A percentile compares a stretch with the other conserved stretches of the same genome.
Conservation (phyloP, 2,329 filamentous ascomycete genomes). For the Cercospora citrullina region DNA sequence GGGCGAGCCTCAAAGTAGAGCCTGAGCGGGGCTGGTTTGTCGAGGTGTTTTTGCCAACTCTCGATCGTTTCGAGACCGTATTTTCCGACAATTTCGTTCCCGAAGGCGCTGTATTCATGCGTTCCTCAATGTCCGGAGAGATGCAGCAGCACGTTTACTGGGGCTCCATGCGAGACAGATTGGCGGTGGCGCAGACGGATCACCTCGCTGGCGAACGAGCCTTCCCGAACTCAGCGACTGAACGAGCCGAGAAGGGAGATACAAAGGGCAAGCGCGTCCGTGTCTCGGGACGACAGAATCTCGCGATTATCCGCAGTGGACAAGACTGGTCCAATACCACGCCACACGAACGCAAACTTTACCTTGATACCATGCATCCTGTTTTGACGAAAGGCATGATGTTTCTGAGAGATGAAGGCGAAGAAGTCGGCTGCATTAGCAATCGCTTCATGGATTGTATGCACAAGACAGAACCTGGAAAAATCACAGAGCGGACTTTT, state of each 20-base stretch:
- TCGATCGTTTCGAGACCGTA: slow-evolving; percentile 49
- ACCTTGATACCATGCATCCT: slow-evolving; percentile 50
- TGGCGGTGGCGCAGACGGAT: slow-evolving; percentile 42
- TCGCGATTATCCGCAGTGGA: slow-evolving; percentile 49
- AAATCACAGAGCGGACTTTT: slow-evolving; percentile 29
- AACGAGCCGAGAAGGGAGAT: slow-evolving; percentile 1
- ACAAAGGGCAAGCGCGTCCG: slow-evolving; percentile 30
- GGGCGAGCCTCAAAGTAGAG: slow-evolving; percentile 37
- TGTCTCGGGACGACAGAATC: slow-evolving; percentile 44
- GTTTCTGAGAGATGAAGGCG: slow-evolving; percentile 47
- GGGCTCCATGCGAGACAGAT: slow-evolving; percentile 50
- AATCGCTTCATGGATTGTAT: slow-evolving; percentile 48
- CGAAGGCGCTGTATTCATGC: slow-evolving; percentile 48
- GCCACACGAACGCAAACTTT: slow-evolving; percentile 46
- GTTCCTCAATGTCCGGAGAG: slow-evolving; percentile 40
- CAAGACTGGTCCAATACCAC: slow-evolving; percentile 49
- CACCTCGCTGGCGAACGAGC: slow-evolving; percentile 32
- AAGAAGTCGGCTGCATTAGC: slow-evolving; percentile 47
- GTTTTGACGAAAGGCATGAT: slow-evolving; percentile 48
- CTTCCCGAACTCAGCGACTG: slow-evolving; percentile 33
- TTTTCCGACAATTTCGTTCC: slow-evolving; percentile 42
- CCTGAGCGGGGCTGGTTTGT: slow-evolving; percentile 45
- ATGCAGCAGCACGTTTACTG: slow-evolving; percentile 50
- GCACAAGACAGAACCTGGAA: slow-evolving; percentile 12
- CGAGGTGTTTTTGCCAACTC: slow-evolving; percentile 45